Base-by-base conservation (phyloP, 164 flowering plant species). In the Aristolochia fimbriata region DNA sequence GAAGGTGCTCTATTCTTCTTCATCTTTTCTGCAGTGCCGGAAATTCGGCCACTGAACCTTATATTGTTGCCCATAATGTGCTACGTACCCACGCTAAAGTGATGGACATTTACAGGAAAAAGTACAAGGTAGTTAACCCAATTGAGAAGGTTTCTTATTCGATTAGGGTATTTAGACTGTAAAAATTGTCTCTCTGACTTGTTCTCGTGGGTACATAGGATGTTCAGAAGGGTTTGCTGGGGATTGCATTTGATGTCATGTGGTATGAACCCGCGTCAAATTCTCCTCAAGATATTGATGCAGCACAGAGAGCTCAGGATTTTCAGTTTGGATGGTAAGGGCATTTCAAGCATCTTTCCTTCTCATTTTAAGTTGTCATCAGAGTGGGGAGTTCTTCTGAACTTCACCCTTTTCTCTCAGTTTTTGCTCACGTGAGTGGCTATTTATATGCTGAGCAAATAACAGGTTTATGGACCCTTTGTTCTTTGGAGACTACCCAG, bases 321-420 rank as follows among this genome's bases (percentile, higher is more conserved):
- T 92, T 89, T 66, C 85, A 86, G 70, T 76, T 90, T 61, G 98
- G 97, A 55, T 93, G 98, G 98, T 93, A 79, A 63, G 0, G 3
- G n/a, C 3, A 2, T 23, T 30, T 21, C 30, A 4, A 52, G 8
- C 55, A 51, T 23, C 23, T 20, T n/a, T 49, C 14, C 15, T 17
- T 25, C 20, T 46, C 51, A 23, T 27, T 20, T 15, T 49, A 0
- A 27, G 41, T 24, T 4, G 4, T 16, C 4, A 64, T 37, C 12
- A 7, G 43, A 37, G 37, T 37, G 43, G 43, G 43, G 43, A 37
- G 43, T 37, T 37, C 11, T 19, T 52, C 25, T 11, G 55, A 2
- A 21, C 15, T 52, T n/a, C 30, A 23, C 15, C 6, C 12, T 51
- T 52, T 49, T 49, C 20, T 16, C 51, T 37, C 11, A 10, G 43